A percentile compares a stretch with the other conserved stretches of the same genome.
Evolutionary conservation across 2,329 filamentous ascomycete species (phyloP).

Genomic region (Diaporthe helianthi): DNA sequence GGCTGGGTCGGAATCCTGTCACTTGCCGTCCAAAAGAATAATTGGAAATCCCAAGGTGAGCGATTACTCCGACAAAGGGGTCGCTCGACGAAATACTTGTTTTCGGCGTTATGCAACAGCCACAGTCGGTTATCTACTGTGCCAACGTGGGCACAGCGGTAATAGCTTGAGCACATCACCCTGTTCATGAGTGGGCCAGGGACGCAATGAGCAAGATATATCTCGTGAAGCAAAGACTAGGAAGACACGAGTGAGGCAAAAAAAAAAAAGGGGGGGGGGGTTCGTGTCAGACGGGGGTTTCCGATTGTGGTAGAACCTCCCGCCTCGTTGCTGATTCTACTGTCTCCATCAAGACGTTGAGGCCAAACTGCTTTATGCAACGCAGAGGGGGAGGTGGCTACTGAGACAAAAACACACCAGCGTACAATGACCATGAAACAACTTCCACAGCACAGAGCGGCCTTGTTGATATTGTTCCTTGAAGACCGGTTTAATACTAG

Average conservation of each 20-base stretch:
- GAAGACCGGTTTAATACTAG: slow-evolving; percentile 21
- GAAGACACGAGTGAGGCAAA: slow-evolving; percentile 1
- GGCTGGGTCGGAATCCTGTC: not conserved
- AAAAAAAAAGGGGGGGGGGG: slow-evolving; percentile 15
- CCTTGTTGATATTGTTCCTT: not conserved
- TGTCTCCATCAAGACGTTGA: not conserved
- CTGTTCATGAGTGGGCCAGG: slow-evolving; percentile 6
- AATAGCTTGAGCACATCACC: not conserved
- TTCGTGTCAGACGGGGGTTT: slow-evolving; percentile 2
- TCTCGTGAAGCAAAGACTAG: not conserved
- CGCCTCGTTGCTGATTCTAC: slow-evolving; percentile 26
- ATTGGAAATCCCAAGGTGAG: not conserved
- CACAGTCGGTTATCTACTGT: not conserved
- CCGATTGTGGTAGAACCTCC: slow-evolving; percentile 12
- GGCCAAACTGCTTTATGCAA: slow-evolving; percentile 1
- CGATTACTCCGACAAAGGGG: not conserved
- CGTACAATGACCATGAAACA: not conserved
- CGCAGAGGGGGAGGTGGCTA: not conserved
- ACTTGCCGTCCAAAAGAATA: not conserved
- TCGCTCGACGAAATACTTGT: not conserved
- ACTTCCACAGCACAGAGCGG: not conserved
- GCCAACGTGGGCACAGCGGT: slow-evolving; percentile 6
- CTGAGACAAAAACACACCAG: not conserved
- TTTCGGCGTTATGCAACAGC: not conserved
- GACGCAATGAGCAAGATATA: not conserved